These are phyloP conservation scores for Phenoliferia sp. DNA, from an alignment of 1,284 basidiomycete species.

Conservation along the genomic window DNA sequence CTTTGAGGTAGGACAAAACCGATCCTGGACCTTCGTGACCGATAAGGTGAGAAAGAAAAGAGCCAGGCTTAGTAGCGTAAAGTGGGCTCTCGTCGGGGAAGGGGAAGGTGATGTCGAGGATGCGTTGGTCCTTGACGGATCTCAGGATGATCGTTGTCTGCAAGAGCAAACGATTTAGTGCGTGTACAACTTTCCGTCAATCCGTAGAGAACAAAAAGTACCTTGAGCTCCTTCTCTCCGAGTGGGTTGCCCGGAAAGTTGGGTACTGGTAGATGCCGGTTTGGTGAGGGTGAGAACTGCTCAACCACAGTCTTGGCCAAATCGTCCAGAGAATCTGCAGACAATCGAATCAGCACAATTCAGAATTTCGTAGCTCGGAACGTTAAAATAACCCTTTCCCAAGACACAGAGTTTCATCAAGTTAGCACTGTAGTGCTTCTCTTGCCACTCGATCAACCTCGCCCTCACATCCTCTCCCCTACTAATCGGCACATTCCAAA, in stretches of 20 bases:
- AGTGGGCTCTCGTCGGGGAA: slow-evolving; percentile 63
- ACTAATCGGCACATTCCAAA: slow-evolving; percentile 57
- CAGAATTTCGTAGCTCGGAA: too few species aligned
- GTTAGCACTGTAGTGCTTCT: slow-evolving; percentile 84
- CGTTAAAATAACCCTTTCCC: slow-evolving; percentile 67
- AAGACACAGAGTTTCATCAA: slow-evolving; percentile 88
- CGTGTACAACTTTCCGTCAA: not conserved
- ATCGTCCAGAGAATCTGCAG: slow-evolving; percentile 71
- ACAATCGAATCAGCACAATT: slow-evolving; percentile 10
- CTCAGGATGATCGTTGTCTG: slow-evolving; percentile 75
- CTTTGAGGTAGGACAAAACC: slow-evolving; percentile 84
- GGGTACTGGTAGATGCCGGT: slow-evolving; percentile 59
- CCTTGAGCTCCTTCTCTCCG: slow-evolving; percentile 44
- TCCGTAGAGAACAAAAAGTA: slow-evolving; percentile 41
- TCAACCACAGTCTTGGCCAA: slow-evolving; percentile 64
- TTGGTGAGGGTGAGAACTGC: slow-evolving; percentile 71
- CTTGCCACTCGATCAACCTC: slow-evolving; percentile 93
- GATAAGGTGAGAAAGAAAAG: slow-evolving; percentile 78
- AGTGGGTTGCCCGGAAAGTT: slow-evolving; percentile 70
- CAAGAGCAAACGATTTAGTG: not conserved
- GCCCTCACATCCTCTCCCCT: slow-evolving; percentile 80
- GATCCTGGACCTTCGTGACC: slow-evolving; percentile 97
- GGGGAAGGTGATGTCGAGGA: slow-evolving; percentile 75
- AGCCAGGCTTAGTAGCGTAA: slow-evolving; percentile 62
- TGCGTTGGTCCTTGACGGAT: slow-evolving; percentile 86